Conservation (phyloP, 2,329 filamentous ascomycete species). For the Aspergillus awamori region DNA sequence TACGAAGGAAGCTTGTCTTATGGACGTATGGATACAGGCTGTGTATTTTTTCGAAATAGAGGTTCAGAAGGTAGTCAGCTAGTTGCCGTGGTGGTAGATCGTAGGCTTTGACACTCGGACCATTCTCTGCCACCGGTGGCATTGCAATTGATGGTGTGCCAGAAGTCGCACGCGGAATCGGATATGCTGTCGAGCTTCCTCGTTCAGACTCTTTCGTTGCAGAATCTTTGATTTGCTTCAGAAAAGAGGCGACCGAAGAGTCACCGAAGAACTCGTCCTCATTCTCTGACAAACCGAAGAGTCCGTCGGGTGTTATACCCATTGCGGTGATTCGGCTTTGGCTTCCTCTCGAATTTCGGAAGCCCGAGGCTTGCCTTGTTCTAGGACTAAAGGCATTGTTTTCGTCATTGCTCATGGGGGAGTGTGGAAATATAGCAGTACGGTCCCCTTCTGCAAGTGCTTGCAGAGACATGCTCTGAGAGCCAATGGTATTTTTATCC, state of each 20-base stretch:
- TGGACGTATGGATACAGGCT: background rate
- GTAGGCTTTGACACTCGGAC: background rate
- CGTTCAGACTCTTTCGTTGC: background rate
- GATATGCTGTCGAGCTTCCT: background rate
- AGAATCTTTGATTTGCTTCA: background rate
- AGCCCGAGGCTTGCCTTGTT: background rate
- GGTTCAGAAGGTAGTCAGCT: background rate
- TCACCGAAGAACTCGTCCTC: background rate
- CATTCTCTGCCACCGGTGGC: background rate
- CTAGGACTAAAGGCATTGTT: background rate
- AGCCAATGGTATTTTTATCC: background rate
- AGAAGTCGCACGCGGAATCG: background rate
- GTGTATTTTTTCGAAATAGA: background rate
- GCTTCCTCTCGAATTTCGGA: background rate
- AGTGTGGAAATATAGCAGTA: background rate
- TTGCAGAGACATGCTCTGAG: background rate
- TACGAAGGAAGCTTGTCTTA: background rate
- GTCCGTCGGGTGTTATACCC: background rate
- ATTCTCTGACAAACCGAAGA: background rate
- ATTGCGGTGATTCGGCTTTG: background rate
- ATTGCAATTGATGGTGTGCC: background rate
- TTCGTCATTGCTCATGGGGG: background rate
- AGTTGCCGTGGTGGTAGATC: background rate
- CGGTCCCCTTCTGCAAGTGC: background rate
- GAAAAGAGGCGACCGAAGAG: background rate